A percentile compares a stretch with the other conserved stretches of the same genome.
These are phyloP conservation scores for Terfezia claveryi DNA, from an alignment of 495 filamentous ascomycete genomes.

Conservation along the genomic window DNA sequence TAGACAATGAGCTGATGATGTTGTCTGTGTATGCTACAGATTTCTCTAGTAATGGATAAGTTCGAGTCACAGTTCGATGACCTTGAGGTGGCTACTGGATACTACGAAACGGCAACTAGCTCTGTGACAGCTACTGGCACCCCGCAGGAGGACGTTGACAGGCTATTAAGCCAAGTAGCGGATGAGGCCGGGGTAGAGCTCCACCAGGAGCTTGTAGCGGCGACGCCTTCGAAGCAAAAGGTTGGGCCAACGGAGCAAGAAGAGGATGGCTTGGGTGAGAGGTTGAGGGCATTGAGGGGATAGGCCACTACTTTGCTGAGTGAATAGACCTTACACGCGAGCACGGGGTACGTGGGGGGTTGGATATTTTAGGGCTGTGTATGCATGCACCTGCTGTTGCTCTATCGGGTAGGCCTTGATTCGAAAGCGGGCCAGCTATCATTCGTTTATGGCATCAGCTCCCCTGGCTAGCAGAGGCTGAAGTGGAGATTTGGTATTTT, in stretches of 20 bases:
- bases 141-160: conserved; percentile 65
- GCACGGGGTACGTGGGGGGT: too few species aligned
- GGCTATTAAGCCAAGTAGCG: conserved; percentile 55
- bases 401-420: too few species aligned
- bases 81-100: conserved; percentile 57
- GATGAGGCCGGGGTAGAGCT: conserved; percentile 66
- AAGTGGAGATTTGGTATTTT: too few species aligned
- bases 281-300: conserved; percentile 18
- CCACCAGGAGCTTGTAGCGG: conserved; percentile 42
- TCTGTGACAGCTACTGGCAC: conserved; percentile 51
- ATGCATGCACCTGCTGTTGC: too few species aligned
- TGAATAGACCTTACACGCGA: too few species aligned
- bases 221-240: conserved; percentile 30
- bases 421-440: too few species aligned
- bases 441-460: too few species aligned
- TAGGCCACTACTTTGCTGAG: not conserved
- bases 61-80: conserved; percentile 71
- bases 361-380: too few species aligned
- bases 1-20: too few species aligned
- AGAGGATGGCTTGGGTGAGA: conserved; percentile 30
- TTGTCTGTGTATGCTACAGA: conserved; percentile 17
- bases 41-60: conserved; percentile 46
- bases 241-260: conserved; percentile 36
- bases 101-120: conserved; percentile 64
- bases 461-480: too few species aligned